Percentiles rank a stretch among this genome's conserved stretches.
phyloP scores from a whole-genome alignment of 2,329 filamentous ascomycete species.

The Pseudopyrenochaeta lycopersici region DNA sequence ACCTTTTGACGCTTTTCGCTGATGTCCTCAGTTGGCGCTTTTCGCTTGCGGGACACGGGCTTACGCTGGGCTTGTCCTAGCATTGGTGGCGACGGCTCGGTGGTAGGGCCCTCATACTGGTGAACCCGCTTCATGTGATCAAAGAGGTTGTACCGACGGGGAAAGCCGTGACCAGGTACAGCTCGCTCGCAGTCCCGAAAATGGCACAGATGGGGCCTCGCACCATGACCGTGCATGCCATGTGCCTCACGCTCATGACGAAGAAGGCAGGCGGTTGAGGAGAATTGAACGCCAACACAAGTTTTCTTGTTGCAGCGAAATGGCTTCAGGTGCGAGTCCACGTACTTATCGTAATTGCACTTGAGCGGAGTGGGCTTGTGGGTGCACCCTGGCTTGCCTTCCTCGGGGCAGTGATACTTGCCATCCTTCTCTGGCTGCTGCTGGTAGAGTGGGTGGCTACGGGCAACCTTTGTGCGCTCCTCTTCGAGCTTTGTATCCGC shows the following conservation, averaged over 20 bases:
- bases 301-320: conserved; percentile 90
- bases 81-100: conserved; percentile 42
- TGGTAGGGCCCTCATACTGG: conserved; percentile 58
- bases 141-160: conserved; percentile 91
- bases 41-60: conserved; percentile 44
- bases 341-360: conserved; percentile 99
- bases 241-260: conserved; percentile 96
- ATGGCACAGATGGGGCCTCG: conserved; percentile 89
- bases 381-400: conserved; percentile 76
- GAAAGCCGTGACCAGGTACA: conserved; percentile 85
- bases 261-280: conserved; percentile 92
- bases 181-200: conserved; percentile 89
- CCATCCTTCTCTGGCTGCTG: conserved; percentile 73
- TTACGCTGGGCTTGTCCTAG: conserved; percentile 37
- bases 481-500: conserved; percentile 46
- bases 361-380: conserved; percentile 96
- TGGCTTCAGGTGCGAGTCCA: conserved; percentile 95
- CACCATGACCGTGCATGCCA: conserved; percentile 92
- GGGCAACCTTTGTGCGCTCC: conserved; percentile 50
- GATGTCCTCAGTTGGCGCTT: conserved; percentile 41
- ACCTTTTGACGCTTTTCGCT: conserved; percentile 46
- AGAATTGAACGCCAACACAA: conserved; percentile 89
- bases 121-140: conserved; percentile 98
- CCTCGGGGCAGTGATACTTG: conserved; percentile 92
- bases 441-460: conserved; percentile 74